A percentile compares a stretch with the other conserved stretches of the same genome.
Evolutionary conservation across 345 rosid species (phyloP).

Genomic region (Psidium guajava): DNA sequence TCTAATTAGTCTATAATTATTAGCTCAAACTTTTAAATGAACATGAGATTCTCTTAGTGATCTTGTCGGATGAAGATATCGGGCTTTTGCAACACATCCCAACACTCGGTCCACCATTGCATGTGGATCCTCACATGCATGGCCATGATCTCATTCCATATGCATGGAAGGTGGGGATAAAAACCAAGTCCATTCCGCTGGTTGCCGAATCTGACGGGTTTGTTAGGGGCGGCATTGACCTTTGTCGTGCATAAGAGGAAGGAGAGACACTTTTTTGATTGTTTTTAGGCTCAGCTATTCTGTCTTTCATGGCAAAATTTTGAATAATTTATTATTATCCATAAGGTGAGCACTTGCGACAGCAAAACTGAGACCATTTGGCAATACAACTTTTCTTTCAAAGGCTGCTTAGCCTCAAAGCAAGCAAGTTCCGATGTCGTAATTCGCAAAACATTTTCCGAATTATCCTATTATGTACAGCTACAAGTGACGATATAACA

Average conservation of each 20-base stretch:
- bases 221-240: neutral
- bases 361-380: neutral
- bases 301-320: neutral
- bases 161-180: neutral
- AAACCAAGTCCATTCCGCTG: neutral
- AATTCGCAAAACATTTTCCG: neutral
- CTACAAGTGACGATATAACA: neutral
- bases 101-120: neutral
- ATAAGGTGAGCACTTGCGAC: neutral
- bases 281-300: neutral
- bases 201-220: neutral
- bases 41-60: accelerated
- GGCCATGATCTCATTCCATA: neutral
- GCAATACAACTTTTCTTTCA: neutral
- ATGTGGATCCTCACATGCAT: neutral
- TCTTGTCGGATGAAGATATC: accelerated
- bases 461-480: neutral
- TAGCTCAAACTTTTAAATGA: neutral
- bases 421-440: neutral
- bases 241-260: neutral
- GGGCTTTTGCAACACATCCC: accelerated
- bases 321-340: neutral
- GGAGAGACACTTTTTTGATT: neutral
- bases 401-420: neutral
- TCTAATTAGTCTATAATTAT: neutral